Percentiles rank a stretch among this genome's conserved stretches.
phyloP scores from a whole-genome alignment of 805 yeast species.

The Saturnispora ahearnii region DNA sequence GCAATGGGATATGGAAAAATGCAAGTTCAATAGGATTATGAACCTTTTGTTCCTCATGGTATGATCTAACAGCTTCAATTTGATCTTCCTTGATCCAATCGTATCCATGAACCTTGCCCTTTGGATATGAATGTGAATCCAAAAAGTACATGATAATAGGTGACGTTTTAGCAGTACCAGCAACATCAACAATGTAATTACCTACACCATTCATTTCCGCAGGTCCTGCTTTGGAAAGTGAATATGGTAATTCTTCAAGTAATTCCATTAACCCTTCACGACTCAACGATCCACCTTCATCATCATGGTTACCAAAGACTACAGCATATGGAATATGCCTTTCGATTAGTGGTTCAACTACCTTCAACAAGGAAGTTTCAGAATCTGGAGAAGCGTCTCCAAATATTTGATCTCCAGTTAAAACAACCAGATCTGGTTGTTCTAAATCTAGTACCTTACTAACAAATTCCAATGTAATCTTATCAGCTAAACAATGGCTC shows the following conservation, averaged over 20 bases:
- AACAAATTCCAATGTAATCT: slow-evolving; percentile 54
- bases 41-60: slow-evolving; percentile 13
- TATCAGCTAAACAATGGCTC: slow-evolving; percentile 67
- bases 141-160: slow-evolving; percentile 56
- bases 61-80: slow-evolving; percentile 13
- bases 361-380: slow-evolving; percentile 72
- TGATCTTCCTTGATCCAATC: slow-evolving; percentile 58
- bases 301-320: slow-evolving; percentile 91
- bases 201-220: slow-evolving; percentile 71
- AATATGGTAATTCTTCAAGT: slow-evolving; percentile 54
- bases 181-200: slow-evolving; percentile 55
- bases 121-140: slow-evolving; percentile 76
- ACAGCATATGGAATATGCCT: slow-evolving; percentile 75
- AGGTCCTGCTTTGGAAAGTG: slow-evolving; percentile 56
- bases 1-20: slow-evolving; percentile 89
- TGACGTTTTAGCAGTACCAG: slow-evolving; percentile 24
- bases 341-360: slow-evolving; percentile 55
- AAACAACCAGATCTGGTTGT: slow-evolving; percentile 73
- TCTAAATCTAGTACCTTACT: slow-evolving; percentile 60
- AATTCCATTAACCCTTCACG: slow-evolving; percentile 55
- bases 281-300: slow-evolving; percentile 69
- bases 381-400: slow-evolving; percentile 78
- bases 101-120: slow-evolving; percentile 69
- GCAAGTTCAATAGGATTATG: slow-evolving; percentile 59
- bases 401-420: slow-evolving; percentile 88